Percentiles rank a stretch among this genome's conserved stretches.
These are phyloP conservation scores for Kalanchoe fedtschenkoi DNA, from an alignment of 164 flowering plant species.

Conservation along the genomic window DNA sequence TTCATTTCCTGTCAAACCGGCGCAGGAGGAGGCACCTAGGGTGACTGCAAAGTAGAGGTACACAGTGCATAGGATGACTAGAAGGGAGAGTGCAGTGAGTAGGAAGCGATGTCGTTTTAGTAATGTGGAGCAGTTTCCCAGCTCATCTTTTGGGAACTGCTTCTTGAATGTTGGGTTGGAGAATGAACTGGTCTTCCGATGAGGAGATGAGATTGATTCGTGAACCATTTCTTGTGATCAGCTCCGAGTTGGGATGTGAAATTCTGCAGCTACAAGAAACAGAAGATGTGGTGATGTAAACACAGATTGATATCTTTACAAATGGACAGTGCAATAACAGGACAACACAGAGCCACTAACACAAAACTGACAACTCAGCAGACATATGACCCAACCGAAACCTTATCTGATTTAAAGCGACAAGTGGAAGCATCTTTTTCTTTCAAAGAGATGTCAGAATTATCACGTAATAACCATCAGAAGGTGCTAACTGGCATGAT, in stretches of 20 bases:
- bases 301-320: neutral
- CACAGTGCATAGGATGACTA: slow-evolving; percentile 51
- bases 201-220: slow-evolving; percentile 37
- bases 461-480: too few species aligned
- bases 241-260: slow-evolving; percentile 5
- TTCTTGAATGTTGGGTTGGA: slow-evolving; percentile 29
- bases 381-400: too few species aligned
- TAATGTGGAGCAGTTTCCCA: slow-evolving; percentile 46
- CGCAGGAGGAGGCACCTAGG: slow-evolving; percentile 44
- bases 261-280: slow-evolving; percentile 9
- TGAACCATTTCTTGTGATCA: slow-evolving; percentile 26
- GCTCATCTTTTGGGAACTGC: slow-evolving; percentile 34
- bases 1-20: slow-evolving; percentile 36
- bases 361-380: too few species aligned
- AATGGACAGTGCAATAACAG: neutral
- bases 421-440: too few species aligned
- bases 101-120: slow-evolving; percentile 63
- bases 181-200: slow-evolving; percentile 30
- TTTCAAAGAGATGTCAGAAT: too few species aligned
- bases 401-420: too few species aligned
- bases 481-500: too few species aligned
- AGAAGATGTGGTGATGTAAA: neutral
- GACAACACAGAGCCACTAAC: too few species aligned
- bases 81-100: slow-evolving; percentile 44
- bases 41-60: slow-evolving; percentile 81